Conservation (phyloP, 1,284 basidiomycete genomes). For the Hymenochaete sp. region DNA sequence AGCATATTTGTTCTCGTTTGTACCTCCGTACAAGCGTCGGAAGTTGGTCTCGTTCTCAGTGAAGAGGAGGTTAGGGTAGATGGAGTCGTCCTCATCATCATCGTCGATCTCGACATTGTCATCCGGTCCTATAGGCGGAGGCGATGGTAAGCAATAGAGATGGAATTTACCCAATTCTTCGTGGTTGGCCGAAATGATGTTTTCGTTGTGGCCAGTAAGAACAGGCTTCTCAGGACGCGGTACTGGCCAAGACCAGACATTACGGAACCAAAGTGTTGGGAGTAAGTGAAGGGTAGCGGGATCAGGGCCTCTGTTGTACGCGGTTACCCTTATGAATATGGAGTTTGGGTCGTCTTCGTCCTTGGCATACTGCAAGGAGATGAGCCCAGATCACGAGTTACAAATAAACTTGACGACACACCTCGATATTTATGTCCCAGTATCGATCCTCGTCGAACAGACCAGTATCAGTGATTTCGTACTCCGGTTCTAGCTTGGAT, state of each 20-base stretch:
- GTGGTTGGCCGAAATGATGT: conserved; percentile 68
- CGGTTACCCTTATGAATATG: conserved; percentile 88
- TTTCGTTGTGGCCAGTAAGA: conserved; percentile 52
- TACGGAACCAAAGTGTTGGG: conserved; percentile 94
- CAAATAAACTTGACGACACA: conserved; percentile 28
- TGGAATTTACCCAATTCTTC: conserved; percentile 67
- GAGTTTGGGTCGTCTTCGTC: conserved; percentile 87
- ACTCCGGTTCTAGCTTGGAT: conserved; percentile 82
- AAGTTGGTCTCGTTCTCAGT: conserved; percentile 98
- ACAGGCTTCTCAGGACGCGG: conserved; percentile 75
- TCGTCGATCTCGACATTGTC: conserved; percentile 43
- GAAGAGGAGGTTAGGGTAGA: conserved; percentile 81
- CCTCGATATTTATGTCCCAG: conserved; percentile 97
- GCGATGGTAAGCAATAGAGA: conserved; percentile 87
- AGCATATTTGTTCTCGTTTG: conserved; percentile 76
- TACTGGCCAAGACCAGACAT: conserved; percentile 94
- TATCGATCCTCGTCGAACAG: conserved; percentile 90
- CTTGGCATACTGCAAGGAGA: conserved; percentile 76
- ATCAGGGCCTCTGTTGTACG: conserved; percentile 95
- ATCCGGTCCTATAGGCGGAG: conserved; percentile 62
- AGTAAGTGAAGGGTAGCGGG: conserved; percentile 92
- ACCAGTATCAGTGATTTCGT: conserved; percentile 89
- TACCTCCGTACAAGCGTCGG: conserved; percentile 80
- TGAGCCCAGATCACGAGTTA: conserved; percentile 16
- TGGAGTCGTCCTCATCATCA: conserved; percentile 51